Evolutionary conservation across 371 early-diverging fungal species (phyloP), one percentile per base, ranked within the genome.

Genomic region (Mucor piriformis): DNA sequence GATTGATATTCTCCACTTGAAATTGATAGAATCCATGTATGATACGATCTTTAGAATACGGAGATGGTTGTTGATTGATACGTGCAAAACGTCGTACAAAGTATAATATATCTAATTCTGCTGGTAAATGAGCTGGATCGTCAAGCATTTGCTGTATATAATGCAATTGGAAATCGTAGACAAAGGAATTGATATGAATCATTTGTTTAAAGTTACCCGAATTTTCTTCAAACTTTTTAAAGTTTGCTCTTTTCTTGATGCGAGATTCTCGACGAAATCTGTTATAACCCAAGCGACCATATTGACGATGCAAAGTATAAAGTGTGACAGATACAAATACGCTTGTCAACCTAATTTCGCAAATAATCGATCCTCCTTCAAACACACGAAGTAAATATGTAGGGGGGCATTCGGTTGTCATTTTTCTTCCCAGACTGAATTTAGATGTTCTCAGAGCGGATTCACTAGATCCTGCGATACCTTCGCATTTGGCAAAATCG

Each of bases 101-200:
- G 52, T 79, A 77, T 33, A 90, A 43, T 7, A 88, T 47, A 52
- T 90, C 80, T 32, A 89, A 68, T 37, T 63, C 59, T 53, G 57
- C 15, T 25, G 58, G 67, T 29, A 66, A 13, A 42, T 53, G 51
- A 23, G 32, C 50, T 4, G 80, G 67, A 10, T 58, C 54, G 34
- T 74, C 76, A 20, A 92, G 67, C 24, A 85, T 76, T 8, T 67
- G 54, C 44, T 85, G 84, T 25, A 91, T 76, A 57, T 87, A 83
- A 35, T 87, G 80, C 21, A 92, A 49, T 54, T 92, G 92, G 49
- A 92, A 92, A 59, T 94, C 94, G 54, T 91, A 90, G 8, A 88
- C 86, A 72, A 91, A 94, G 6, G 92, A 92, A 61, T 89, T 88
- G 55, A 92, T 79, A 52, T 92, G 94, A 11, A 91, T 83, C n/a